Evolutionary conservation across 371 early-diverging fungal species (phyloP).

Genomic region (Quaeritorhiza haematococci): DNA sequence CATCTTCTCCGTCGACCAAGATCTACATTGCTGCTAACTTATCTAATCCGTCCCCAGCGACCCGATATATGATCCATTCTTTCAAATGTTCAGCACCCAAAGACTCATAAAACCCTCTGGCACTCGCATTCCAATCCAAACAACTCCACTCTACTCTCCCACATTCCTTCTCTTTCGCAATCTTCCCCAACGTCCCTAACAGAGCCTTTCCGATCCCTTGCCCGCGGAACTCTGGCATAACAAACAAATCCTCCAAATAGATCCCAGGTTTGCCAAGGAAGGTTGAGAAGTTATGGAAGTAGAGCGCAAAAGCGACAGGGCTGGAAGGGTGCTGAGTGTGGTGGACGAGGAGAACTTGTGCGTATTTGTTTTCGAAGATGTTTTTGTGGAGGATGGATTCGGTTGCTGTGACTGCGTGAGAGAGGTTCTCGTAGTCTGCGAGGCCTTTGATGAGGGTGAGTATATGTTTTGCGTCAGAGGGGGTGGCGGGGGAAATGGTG

Average conservation of each 20-base stretch:
- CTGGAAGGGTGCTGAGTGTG: neutral
- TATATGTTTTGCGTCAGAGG: neutral
- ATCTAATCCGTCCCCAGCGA: no score
- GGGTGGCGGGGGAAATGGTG: no score
- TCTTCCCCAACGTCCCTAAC: constrained; percentile 59
- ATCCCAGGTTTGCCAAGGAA: constrained; percentile 62
- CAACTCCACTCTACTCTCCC: constrained; percentile 78
- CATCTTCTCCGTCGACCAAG: no score
- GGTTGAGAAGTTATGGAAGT: constrained; percentile 68
- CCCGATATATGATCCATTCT: no score
- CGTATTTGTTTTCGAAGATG: neutral
- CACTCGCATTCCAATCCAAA: constrained; percentile 54
- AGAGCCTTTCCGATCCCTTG: constrained; percentile 66
- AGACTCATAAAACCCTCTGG: constrained; percentile 37
- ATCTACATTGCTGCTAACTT: no score
- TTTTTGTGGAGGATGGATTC: constrained; percentile 23
- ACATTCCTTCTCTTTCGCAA: constrained; percentile 61
- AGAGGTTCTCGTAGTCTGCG: constrained; percentile 71
- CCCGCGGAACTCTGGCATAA: constrained; percentile 60
- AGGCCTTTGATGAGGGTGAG: constrained; percentile 60
- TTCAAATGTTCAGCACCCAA: constrained; percentile 30
- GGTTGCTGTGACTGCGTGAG: constrained; percentile 67
- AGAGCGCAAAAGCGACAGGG: constrained; percentile 70
- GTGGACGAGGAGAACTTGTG: neutral
- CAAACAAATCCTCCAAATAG: constrained; percentile 80